These are phyloP conservation scores for Aethionema arabicum DNA, from an alignment of 345 rosid genomes.

Conservation along the genomic window DNA sequence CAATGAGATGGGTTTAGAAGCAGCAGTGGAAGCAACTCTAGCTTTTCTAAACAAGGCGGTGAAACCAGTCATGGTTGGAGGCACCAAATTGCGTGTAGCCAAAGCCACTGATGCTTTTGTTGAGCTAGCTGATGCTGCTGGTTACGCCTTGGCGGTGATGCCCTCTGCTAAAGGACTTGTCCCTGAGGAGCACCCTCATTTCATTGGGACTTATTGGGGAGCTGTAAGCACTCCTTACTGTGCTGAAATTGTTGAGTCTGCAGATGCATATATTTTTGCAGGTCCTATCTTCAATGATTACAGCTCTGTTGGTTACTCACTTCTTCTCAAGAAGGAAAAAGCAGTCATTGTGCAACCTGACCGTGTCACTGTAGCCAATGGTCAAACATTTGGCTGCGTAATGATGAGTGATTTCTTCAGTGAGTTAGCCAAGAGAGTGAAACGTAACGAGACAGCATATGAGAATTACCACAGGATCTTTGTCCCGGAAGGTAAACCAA, in stretches of 20 bases:
- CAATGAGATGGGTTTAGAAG: conserved; percentile 47
- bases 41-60: conserved; percentile 57
- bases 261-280: conserved; percentile 56
- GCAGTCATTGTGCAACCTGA: conserved; percentile 55
- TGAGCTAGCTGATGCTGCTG: conserved; percentile 50
- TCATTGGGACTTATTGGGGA: conserved; percentile 67
- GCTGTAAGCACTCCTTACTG: conserved; percentile 52
- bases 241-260: conserved; percentile 57
- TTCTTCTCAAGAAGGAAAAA: conserved; percentile 55
- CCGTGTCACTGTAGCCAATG: conserved; percentile 49
- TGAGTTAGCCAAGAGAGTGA: conserved; percentile 46
- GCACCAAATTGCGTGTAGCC: conserved; percentile 48
- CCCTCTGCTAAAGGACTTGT: conserved; percentile 61
- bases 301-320: conserved; percentile 54
- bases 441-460: conserved; percentile 41
- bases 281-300: conserved; percentile 59
- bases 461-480: conserved; percentile 54
- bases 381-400: conserved; percentile 52
- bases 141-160: conserved; percentile 54
- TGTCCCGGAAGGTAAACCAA: conserved; percentile 51
- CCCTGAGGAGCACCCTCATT: conserved; percentile 55
- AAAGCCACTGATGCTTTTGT: conserved; percentile 50
- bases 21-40: conserved; percentile 54
- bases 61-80: conserved; percentile 61
- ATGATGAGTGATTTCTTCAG: conserved; percentile 53